Conservation (phyloP, 208 protist species). For the Trypanosoma caninum region DNA sequence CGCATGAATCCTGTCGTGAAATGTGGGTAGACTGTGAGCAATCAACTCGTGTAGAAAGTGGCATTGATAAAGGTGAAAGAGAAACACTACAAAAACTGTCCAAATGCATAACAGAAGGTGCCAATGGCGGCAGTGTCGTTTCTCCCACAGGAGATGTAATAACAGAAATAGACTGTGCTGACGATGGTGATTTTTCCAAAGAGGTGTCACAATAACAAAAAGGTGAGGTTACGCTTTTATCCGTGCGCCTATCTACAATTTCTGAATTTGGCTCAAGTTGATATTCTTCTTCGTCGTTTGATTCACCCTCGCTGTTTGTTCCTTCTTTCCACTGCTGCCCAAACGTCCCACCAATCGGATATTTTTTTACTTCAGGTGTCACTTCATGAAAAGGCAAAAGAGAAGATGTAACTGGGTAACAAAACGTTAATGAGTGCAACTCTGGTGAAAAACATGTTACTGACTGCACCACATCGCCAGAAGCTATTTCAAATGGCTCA, state of each 20-base stretch:
- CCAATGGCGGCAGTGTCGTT: conserved; percentile 2
- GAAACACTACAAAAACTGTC: conserved; percentile 31
- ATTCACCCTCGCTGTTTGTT: not conserved
- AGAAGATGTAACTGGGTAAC: not conserved
- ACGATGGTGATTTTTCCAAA: conserved; percentile 1
- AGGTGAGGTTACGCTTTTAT: no score
- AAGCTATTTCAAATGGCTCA: not conserved
- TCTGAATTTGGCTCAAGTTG: not conserved
- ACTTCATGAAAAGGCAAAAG: conserved; percentile 6
- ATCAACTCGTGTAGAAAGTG: no score
- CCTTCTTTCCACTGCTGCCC: not conserved
- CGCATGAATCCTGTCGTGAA: conserved; percentile 16
- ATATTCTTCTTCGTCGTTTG: not conserved
- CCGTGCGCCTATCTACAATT: no score
- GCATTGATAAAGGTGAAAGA: conserved; percentile 43
- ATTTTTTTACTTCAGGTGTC: conserved; percentile 5
- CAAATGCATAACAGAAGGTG: not conserved
- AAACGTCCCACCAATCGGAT: no score
- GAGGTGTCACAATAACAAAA: no score
- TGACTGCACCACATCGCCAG: no score
- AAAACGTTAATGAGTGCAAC: conserved; percentile 10
- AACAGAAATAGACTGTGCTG: conserved; percentile 17
- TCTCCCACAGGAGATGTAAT: not conserved
- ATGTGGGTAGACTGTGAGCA: no score
- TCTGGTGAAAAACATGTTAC: not conserved